Evolutionary conservation across 2,329 filamentous ascomycete genomes (phyloP), one percentile per base, ranked within the genome.

Genomic region (Colletotrichum ledebouriae): DNA sequence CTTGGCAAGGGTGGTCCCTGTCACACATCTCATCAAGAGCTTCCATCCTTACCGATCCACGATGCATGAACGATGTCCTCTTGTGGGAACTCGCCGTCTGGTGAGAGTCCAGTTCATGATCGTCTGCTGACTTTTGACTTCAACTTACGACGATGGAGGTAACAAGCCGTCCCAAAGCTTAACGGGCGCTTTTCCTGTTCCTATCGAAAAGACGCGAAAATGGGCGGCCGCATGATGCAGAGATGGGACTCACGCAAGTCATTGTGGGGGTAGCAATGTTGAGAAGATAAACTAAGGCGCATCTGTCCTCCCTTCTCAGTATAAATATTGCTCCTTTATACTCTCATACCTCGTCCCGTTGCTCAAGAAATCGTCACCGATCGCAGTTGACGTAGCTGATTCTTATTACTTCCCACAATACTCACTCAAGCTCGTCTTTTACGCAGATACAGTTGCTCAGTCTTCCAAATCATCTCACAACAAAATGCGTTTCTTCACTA

Each of bases 401-500:
- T 17, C 10, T 20, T 33, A 10, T 33, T 17, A 13, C 33, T 6
- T 55, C 33, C 11, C 41, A 12, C 13, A 55, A 37, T 41, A 55
- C 17, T 17, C 13, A 15, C 17, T 39, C 20, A 41, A 37, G 29
- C 6, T 7, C 4, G 2, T 29, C 7, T 4, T 29, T 29, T 6
- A 29, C 29, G 6, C 7, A 6, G 17, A 11, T 53, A 37, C 17
- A 33, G 29, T 17, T 25, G 25, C 25, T 25, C 25, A 25, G 25
- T 25, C 10, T 22, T 33, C 10, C 3, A 50, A 13, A 53, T 7
- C 33, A 17, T 37, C 34, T 10, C 15, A 10, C 15, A 22, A 20
- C 49, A 57, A 57, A 2, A 63, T 63, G 60, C 60, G 41, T 29
- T 57, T 63, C 50, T 47, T 57, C 50, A 29, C 25, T n/a, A 57